Evolutionary conservation across 2,329 filamentous ascomycete genomes (phyloP), one percentile per base, ranked within the genome.

Genomic region (Dryadomyces quercus-mongolicae): DNA sequence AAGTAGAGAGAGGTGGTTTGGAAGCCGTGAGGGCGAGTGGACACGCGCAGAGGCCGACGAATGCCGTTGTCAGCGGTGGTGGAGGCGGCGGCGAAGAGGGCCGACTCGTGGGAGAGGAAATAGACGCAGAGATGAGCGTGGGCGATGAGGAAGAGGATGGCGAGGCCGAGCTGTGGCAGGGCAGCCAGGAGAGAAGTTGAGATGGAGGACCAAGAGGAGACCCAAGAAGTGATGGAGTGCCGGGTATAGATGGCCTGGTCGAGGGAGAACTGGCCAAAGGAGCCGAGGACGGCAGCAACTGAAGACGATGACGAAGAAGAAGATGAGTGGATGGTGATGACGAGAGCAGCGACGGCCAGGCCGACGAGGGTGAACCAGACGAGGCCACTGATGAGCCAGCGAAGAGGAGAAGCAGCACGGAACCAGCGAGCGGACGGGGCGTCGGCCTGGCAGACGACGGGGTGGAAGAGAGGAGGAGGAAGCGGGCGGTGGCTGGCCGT

Each of bases 81-180:
- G n/a, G n/a, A n/a, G 3, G 71, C 70, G 21, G 53, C 48, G 60
- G 53, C 53, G 60, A 72, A 76, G 52, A 69, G 69, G 2, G 72
- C 68, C 48, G 74, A 66, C 61, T 80, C 76, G 63, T 76, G 71
- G 1, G 74, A 75, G 43, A 78, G 65, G 61, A 68, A 76, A 63
- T 72, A 76, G 3, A 69, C 64, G 2, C 73, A 73, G 15, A 79
- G 62, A 21, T 77, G 67, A 5, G 70, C 64, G 65, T 79, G 76
- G 49, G 66, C 66, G 12, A 69, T 61, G 36, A 79, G 63, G 62
- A 78, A 80, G 9, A 79, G 67, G 13, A 67, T 54, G 6, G 67
- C 72, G 15, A 78, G 64, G 20, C 77, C 68, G 5, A 78, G 62
- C 10, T 79, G 76, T 1, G 76, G 75, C 12, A 76, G 61, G 22